phyloP scores from a whole-genome alignment of 192 early-diverging fungal species.

The Backusella mclennaniae region DNA sequence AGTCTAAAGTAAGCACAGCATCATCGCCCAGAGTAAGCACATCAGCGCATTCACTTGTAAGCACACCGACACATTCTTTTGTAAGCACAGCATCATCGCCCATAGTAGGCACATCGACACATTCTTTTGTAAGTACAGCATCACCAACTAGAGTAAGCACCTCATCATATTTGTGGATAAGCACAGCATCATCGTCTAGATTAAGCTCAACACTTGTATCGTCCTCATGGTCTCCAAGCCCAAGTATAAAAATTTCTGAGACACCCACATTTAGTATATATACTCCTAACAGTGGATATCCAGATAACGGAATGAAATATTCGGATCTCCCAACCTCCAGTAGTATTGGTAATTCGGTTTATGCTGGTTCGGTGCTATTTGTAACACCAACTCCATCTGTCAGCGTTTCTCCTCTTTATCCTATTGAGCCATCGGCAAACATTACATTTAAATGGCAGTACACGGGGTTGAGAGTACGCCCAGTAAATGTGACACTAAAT shows the following conservation, averaged over 20 bases:
- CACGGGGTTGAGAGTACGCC: constrained; percentile 27
- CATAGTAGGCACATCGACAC: too few species aligned
- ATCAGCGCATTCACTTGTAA: too few species aligned
- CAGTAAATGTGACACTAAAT: constrained; percentile 23
- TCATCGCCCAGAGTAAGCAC: too few species aligned
- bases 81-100: too few species aligned
- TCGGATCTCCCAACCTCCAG: constrained; percentile 27
- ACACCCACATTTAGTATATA: neutral
- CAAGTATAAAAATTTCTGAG: neutral
- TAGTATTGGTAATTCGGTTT: constrained; percentile 16
- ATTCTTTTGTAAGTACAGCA: too few species aligned
- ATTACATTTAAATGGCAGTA: constrained; percentile 36
- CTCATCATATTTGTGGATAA: too few species aligned
- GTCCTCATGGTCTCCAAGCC: neutral
- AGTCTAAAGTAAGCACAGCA: too few species aligned
- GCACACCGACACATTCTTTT: too few species aligned
- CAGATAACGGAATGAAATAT: neutral
- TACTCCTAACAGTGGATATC: neutral
- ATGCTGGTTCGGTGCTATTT: constrained; percentile 23
- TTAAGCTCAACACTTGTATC: neutral
- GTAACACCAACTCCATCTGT: constrained; percentile 22
- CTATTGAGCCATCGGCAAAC: constrained; percentile 20
- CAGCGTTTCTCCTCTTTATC: constrained; percentile 27
- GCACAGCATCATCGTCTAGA: neutral
- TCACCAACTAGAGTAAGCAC: too few species aligned